Conservation (phyloP, 2,329 filamentous ascomycete genomes). For the Xylaria sp. region DNA sequence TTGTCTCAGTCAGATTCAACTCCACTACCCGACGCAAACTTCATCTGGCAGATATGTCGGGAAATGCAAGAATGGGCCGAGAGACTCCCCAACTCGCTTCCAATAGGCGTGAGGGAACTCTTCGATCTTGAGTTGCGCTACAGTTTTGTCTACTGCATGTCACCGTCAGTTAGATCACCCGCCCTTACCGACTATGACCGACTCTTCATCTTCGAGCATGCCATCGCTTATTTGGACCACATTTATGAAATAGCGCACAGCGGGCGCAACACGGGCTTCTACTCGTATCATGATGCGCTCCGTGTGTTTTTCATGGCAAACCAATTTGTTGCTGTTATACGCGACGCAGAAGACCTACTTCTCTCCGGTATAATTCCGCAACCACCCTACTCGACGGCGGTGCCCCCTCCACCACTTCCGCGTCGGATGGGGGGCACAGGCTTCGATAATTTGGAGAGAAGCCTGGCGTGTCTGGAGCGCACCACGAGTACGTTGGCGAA, state of each 20-base stretch:
- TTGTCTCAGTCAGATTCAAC: conserved; percentile 82
- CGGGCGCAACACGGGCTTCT: conserved; percentile 70
- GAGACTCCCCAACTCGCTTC: conserved; percentile 74
- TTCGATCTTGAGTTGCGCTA: conserved; percentile 92
- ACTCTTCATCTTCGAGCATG: conserved; percentile 85
- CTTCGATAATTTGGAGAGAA: conserved; percentile 65
- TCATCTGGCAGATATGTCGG: conserved; percentile 80
- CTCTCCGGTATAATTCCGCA: conserved; percentile 62
- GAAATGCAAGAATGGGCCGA: conserved; percentile 86
- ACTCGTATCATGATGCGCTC: conserved; percentile 89
- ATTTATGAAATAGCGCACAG: conserved; percentile 75
- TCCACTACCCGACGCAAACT: conserved; percentile 75
- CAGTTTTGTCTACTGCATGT: conserved; percentile 89
- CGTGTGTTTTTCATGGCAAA: conserved; percentile 81
- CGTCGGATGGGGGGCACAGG: conserved; percentile 55
- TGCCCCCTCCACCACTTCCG: conserved; percentile 67
- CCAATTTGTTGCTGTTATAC: conserved; percentile 71
- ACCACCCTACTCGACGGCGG: conserved; percentile 55
- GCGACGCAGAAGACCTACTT: conserved; percentile 67
- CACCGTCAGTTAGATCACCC: conserved; percentile 79
- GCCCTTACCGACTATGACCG: conserved; percentile 80
- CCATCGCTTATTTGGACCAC: conserved; percentile 81
- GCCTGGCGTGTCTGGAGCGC: conserved; percentile 65
- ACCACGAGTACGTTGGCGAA: conserved; percentile 64
- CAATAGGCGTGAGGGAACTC: conserved; percentile 74